Evolutionary conservation across 805 yeast species (phyloP), one percentile per base, ranked within the genome.

Genomic region (Metschnikowia cerradonensis): DNA sequence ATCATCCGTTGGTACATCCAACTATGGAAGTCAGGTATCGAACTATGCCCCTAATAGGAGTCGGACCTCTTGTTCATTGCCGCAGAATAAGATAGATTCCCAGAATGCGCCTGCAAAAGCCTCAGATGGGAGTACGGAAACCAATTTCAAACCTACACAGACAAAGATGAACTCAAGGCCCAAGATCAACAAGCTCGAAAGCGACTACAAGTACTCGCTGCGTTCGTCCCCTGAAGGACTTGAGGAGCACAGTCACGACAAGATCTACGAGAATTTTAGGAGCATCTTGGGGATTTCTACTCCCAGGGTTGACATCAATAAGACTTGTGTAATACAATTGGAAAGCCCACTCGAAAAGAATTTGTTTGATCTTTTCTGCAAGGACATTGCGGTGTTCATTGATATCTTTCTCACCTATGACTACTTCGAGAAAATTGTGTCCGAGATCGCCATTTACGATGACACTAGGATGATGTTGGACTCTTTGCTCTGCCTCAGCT

Each of bases 81-180:
- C 45, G 13, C 34, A 15, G 11, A 42, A 20, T 32, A 41, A 41
- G 30, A 41, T 42, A 22, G 45, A 42, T 5, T 20, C 38, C 22
- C 32, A 8, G 20, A 40, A 17, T n/a, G 17, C n/a, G 7, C 33
- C 22, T 20, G 22, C 13, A n/a, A 15, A n/a, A 26, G 30, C 22
- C 10, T 8, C 43, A 5, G 43, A 40, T n/a, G 36, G 35, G 13
- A 47, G 33, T 11, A 13, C 19, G 13, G 20, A 45, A 32, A 47
- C 46, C 32, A 52, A 65, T 46, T 71, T 63, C 62, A 67, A 67
- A 49, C 76, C 76, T 11, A 64, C 60, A 10, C 67, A 65, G 37
- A 70, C 76, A 14, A 72, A 72, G 52, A 61, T 60, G 48, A 71
- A 72, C 54, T 56, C 66, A 19, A 60, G 65, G 39, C 77, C 77